A percentile compares a stretch with the other conserved stretches of the same genome.
phyloP scores from a whole-genome alignment of 805 yeast genomes.

The Starmerella tilneyi region DNA sequence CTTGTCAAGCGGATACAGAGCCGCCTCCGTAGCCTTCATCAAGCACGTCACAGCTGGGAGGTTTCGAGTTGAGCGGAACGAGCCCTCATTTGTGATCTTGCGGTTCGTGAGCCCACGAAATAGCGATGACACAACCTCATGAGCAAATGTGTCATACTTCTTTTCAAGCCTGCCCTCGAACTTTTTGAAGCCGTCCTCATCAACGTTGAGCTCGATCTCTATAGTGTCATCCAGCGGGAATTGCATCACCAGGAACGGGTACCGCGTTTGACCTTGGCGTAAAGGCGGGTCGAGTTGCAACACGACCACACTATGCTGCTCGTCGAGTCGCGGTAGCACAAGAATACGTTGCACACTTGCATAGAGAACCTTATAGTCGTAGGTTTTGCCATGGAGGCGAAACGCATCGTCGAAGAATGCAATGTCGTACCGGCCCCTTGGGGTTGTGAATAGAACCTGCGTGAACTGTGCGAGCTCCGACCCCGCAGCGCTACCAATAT shows the following conservation, averaged over 20 bases:
- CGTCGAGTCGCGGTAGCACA: slow-evolving; percentile 89
- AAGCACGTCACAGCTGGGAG: slow-evolving; percentile 88
- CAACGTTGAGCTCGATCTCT: slow-evolving; percentile 77
- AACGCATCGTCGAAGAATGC: slow-evolving; percentile 82
- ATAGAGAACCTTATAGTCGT: slow-evolving; percentile 90
- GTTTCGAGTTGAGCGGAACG: slow-evolving; percentile 61
- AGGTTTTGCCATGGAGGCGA: slow-evolving; percentile 92
- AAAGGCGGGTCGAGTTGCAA: slow-evolving; percentile 93
- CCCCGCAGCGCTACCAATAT: slow-evolving; percentile 87
- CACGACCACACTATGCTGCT: slow-evolving; percentile 74
- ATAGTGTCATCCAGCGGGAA: slow-evolving; percentile 82
- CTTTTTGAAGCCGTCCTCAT: slow-evolving; percentile 71
- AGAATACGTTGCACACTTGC: slow-evolving; percentile 82
- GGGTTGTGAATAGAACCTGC: slow-evolving; percentile 85
- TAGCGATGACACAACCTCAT: slow-evolving; percentile 76
- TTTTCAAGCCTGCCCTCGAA: slow-evolving; percentile 59
- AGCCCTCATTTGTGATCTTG: slow-evolving; percentile 74
- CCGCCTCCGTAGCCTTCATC: slow-evolving; percentile 89
- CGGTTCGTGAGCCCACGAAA: slow-evolving; percentile 84
- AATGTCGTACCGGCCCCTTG: slow-evolving; percentile 96
- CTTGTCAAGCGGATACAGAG: slow-evolving; percentile 83
- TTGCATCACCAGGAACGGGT: slow-evolving; percentile 84
- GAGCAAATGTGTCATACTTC: slow-evolving; percentile 72
- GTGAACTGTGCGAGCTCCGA: slow-evolving; percentile 89
- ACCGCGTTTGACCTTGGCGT: slow-evolving; percentile 95